Base-by-base conservation (phyloP, 768 basidiomycete genomes). In the Mycena maculata region DNA sequence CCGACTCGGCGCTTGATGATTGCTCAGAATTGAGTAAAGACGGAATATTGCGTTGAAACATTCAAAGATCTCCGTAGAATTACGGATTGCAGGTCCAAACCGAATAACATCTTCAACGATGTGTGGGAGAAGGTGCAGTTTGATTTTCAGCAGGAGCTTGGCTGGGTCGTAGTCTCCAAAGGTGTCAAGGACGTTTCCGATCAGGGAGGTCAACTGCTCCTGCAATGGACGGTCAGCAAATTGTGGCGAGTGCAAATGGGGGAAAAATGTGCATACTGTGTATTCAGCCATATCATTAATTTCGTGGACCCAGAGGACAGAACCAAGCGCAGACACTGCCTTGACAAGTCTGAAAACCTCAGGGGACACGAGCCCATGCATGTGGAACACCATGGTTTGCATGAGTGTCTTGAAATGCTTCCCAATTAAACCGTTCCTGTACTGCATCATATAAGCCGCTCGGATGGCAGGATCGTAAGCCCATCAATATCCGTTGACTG, bases 1-100 rank as follows among this genome's bases (percentile, higher is more conserved):
- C 1, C 79, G 79, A 44, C 84, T 83, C 12, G 84, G 83, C 0
- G 83, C 79, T 18, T 76, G 78, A 33, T 82, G 84, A 57, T 86
- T 86, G 12, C 77, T 79, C 27, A 78, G 70, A 28, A 85, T 73
- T 3, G 79, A 83, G 48, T 81, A 82, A 18, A 73, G 64, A 1
- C 81, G 74, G 53, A 85, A 84, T 10, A 86, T 71, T 8, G 77
- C 77, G 70, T 86, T 85, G 67, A 76, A 86, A 52, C 74, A 76
- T 64, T 85, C 84, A 65, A 77, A 83, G 0, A 62, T 58, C 41
- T 83, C 80, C 0, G 79, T 79, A 31, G 79, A 72, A 38, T 76
- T 68, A 1, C 79, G 71, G n/a, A 82, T 68, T 0, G 76, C 50
- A n/a, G 81, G 81, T 12, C 82, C 81, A 63, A 80, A 80, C 0